phyloP scores from a whole-genome alignment of 257 asterid genomes.

The Solanum medicagineum region DNA sequence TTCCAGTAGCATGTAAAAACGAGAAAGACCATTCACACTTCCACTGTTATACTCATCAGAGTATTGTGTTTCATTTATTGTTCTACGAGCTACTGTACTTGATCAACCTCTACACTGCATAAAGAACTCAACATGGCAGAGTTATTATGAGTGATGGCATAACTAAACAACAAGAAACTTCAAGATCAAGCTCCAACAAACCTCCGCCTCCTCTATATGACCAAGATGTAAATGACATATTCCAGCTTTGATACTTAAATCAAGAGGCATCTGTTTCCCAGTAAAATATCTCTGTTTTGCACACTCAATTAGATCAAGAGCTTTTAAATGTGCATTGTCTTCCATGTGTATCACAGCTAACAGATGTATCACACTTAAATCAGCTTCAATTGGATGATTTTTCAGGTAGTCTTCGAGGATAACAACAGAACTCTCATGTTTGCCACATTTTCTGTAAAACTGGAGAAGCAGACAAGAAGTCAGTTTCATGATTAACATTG shows the following conservation, averaged over 20 bases:
- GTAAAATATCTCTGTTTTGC: conserved; percentile 21
- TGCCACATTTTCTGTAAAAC: conserved; percentile 51
- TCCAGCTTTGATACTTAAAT: conserved; percentile 58
- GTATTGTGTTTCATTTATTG: neutral
- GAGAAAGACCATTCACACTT: neutral
- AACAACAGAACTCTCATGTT: conserved; percentile 46
- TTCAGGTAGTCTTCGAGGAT: conserved; percentile 45
- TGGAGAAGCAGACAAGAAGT: conserved; percentile 11
- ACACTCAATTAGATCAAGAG: conserved; percentile 54
- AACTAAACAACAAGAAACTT: neutral
- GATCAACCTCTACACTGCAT: neutral
- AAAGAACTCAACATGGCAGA: neutral
- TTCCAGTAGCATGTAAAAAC: neutral
- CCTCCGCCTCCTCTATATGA: conserved; percentile 57
- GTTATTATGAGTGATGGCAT: neutral
- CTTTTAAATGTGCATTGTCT: conserved; percentile 34
- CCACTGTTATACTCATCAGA: neutral
- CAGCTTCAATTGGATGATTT: conserved; percentile 28
- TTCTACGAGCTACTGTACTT: neutral
- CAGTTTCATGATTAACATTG: neutral
- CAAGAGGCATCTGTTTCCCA: conserved; percentile 38
- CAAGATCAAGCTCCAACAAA: conserved; percentile 4
- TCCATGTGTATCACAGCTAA: conserved; percentile 57
- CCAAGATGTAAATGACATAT: conserved; percentile 62
- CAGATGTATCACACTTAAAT: conserved; percentile 38